phyloP scores from a whole-genome alignment of 208 protist genomes.

The Crithidia sp. region DNA sequence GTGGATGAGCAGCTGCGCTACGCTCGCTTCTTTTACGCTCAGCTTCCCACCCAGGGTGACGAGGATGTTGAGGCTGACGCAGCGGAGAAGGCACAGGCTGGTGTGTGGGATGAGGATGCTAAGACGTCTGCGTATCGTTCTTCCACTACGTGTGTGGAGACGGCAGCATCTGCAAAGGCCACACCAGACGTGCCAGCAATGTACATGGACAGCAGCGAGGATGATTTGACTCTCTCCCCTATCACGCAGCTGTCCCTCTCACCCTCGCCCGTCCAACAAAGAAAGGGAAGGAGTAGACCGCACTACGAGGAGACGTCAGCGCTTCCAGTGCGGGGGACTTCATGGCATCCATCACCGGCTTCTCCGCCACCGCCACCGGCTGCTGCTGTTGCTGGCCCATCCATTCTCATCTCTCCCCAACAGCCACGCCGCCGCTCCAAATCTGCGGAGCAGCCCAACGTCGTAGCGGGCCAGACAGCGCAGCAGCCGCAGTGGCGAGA shows the following conservation, averaged over 20 bases:
- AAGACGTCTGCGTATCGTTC: too few relatives aligned
- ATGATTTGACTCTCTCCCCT: constrained; percentile 20
- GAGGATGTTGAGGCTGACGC: too few relatives aligned
- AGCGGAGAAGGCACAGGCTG: too few relatives aligned
- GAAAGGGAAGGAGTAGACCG: too few relatives aligned
- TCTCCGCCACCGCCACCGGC: not conserved
- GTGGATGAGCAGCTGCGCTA: constrained; percentile 15
- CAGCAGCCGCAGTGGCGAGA: not conserved
- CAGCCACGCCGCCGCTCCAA: not conserved
- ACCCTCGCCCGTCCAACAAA: not conserved
- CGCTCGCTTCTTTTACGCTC: constrained; percentile 12
- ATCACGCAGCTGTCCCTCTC: constrained; percentile 4
- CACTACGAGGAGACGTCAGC: too few relatives aligned
- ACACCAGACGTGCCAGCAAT: too few relatives aligned
- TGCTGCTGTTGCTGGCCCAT: not conserved
- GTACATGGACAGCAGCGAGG: not conserved
- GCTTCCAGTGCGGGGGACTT: too few relatives aligned
- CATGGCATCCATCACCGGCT: not conserved
- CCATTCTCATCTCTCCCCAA: constrained; percentile 10
- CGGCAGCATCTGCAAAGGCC: too few relatives aligned
- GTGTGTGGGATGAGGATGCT: too few relatives aligned
- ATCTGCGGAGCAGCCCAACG: not conserved
- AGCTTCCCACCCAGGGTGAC: not conserved
- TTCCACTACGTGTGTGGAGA: too few relatives aligned
- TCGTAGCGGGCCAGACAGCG: not conserved